These are phyloP conservation scores for Microbotryum violaceum DNA, from an alignment of 1,284 basidiomycete species.

Conservation along the genomic window DNA sequence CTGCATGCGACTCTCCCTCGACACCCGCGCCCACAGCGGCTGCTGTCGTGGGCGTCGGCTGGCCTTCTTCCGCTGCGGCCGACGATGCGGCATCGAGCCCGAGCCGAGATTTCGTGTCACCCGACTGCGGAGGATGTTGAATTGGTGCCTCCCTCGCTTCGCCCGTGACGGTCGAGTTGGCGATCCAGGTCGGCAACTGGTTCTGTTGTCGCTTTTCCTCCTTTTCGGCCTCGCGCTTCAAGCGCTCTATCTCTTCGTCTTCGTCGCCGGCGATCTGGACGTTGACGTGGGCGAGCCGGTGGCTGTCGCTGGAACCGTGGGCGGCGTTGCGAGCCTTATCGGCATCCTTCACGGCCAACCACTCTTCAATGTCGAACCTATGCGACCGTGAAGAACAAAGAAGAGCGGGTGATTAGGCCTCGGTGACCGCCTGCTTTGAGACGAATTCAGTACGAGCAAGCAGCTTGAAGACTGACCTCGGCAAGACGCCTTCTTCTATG, in stretches of 20 bases:
- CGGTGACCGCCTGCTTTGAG: background rate
- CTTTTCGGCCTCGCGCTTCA: conserved; percentile 48
- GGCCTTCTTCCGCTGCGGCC: no score
- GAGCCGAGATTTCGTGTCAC: no score
- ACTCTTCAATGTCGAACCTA: conserved; percentile 72
- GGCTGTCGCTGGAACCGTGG: conserved; percentile 43
- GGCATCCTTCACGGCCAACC: conserved; percentile 48
- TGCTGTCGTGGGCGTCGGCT: no score
- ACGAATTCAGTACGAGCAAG: background rate
- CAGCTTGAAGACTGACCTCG: conserved; percentile 51
- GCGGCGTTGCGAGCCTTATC: conserved; percentile 21
- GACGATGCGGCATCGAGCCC: no score
- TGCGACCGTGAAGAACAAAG: background rate
- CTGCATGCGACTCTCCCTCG: no score
- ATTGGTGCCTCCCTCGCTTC: conserved; percentile 59
- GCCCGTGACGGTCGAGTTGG: conserved; percentile 88
- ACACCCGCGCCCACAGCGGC: no score
- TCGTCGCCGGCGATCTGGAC: conserved; percentile 45
- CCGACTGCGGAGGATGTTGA: background rate
- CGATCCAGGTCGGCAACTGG: conserved; percentile 82
- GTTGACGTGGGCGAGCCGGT: conserved; percentile 44
- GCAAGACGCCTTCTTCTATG: conserved; percentile 78
- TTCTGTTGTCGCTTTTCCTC: conserved; percentile 60
- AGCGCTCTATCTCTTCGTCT: conserved; percentile 47
- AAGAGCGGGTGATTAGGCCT: background rate